These are phyloP conservation scores for Suillus discolor DNA, from an alignment of 768 basidiomycete species.

Conservation along the genomic window DNA sequence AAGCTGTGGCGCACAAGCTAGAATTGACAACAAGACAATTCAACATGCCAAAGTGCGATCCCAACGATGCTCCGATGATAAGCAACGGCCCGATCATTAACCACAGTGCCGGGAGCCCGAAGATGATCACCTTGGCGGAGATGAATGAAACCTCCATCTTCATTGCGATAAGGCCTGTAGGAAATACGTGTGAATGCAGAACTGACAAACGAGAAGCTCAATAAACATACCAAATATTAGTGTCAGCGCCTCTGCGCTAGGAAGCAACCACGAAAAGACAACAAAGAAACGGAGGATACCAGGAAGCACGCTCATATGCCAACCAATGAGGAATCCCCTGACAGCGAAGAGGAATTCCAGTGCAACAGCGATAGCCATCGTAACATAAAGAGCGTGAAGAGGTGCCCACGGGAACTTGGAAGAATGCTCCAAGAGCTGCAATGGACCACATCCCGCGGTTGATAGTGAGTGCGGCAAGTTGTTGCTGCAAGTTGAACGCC, in stretches of 20 bases:
- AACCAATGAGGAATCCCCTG: conserved; percentile 4
- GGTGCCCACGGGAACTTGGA: not conserved
- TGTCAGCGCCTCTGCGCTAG: conserved; percentile 3
- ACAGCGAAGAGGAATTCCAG: conserved; percentile 5
- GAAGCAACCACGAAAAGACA: conserved; percentile 3
- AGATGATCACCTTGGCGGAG: conserved; percentile 6
- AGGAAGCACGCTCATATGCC: conserved; percentile 3
- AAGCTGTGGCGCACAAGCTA: conserved; percentile 2
- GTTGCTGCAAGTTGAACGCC: conserved; percentile 6
- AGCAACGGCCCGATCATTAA: conserved; percentile 3
- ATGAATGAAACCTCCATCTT: conserved; percentile 10
- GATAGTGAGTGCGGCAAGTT: conserved; percentile 8
- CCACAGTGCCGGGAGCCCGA: conserved; percentile 6
- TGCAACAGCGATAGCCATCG: not conserved
- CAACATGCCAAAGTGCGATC: conserved; percentile 6
- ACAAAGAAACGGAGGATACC: not conserved
- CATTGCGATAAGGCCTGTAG: conserved; percentile 4
- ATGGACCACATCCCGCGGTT: conserved; percentile 8
- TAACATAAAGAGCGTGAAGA: conserved; percentile 5
- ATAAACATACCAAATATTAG: not conserved
- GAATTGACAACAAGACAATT: not conserved
- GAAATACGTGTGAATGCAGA: not conserved
- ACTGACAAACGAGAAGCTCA: not conserved
- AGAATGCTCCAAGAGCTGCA: conserved; percentile 6
- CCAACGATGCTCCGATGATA: conserved; percentile 3